Base-by-base conservation (phyloP, 1,284 basidiomycete species). In the Sanghuangporus weigelae region DNA sequence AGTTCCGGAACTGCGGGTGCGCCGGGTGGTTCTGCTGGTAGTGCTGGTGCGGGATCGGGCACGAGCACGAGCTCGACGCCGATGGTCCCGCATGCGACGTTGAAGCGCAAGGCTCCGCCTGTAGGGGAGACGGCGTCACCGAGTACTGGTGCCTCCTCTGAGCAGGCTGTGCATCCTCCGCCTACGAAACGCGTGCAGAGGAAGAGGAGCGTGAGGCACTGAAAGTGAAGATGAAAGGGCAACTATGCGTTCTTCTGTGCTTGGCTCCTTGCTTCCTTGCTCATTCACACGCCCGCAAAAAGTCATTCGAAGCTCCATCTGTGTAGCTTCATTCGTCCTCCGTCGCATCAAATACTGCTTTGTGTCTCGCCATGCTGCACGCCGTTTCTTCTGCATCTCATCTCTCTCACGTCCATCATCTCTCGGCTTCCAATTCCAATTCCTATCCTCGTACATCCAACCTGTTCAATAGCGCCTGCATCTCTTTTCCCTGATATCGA, bases 81-180 rank as follows among this genome's bases (percentile, higher is more conserved):
- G 2, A 77, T 82, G 7, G 71, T 86, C 73, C 63, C 79, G 46
- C 75, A 77, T 69, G 77, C 85, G 61, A 78, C 83, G 50, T 74
- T 89, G 7, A 16, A 46, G 44, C 44, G 21, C 1, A 7, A 12
- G 6, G 44, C 44, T 11, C 7, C 44, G 44, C 16, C 16, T 46
- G 16, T 46, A 69, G 91, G 91, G 75, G 81, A 89, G 66, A 90
- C 89, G 63, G 75, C 72, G 48, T 76, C 59, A 7, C 83, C 84
- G 61, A 19, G 40, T 11, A 42, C 44, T 7, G 44, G 8, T 46
- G 5, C 44, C 6, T 74, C 79, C 42, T 76, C 80, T 35, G 82
- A 85, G 35, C 83, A 86, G 40, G 80, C 80, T 36, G 78, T 79
- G 53, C 74, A 77, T 51, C 77, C 75, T 57, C 57, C 62, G 14